Base-by-base conservation (phyloP, 2,329 filamentous ascomycete species). In the Microdochium nivale region DNA sequence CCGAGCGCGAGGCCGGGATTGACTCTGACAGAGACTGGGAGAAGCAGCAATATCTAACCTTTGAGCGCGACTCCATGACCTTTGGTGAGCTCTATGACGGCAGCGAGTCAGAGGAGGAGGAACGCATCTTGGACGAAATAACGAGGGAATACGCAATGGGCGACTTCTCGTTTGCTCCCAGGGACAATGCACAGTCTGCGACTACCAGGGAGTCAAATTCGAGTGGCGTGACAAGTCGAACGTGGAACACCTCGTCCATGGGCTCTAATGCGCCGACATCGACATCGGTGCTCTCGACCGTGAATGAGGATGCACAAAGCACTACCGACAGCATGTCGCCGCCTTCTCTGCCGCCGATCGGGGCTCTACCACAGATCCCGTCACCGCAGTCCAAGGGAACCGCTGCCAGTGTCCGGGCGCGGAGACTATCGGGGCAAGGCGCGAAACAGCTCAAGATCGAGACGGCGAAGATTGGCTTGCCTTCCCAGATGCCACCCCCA, bases 401-500 rank as follows among this genome's bases (percentile, higher is more conserved):
- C 3, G 61, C 73, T 2, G 62, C 66, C 0, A 65, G 83, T 40
- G 87, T 95, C 49, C 80, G 88, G 50, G 88, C 79, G 59, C 80
- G 91, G 54, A 81, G 91, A 55, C 71, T 95, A 30, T 96, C 91
- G 3, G 88, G 87, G 8, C 85, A 89, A 59, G 89, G 88, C 60
- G 73, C 80, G 14, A 91, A 88, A 65, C 87, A 91, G 61, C 74
- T 97, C 49, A 95, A 90, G 70, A 96, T 97, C 52, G 89, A 96
- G 67, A 96, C 90, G 0, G 59, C 65, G 9, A 68, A 67, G 55
- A 54, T 70, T n/a, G 58, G 55, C 44, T 63, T 57, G 23, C 60
- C 58, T 21, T 60, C 62, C 3, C 52, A 25, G 25, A 53, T 57
- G 19, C 58, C 56, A 25, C 57, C 56, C 19, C 59, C 60, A 10